Evolutionary conservation across 441 rosid genomes (phyloP).

Genomic region (Isatis lusitanica): DNA sequence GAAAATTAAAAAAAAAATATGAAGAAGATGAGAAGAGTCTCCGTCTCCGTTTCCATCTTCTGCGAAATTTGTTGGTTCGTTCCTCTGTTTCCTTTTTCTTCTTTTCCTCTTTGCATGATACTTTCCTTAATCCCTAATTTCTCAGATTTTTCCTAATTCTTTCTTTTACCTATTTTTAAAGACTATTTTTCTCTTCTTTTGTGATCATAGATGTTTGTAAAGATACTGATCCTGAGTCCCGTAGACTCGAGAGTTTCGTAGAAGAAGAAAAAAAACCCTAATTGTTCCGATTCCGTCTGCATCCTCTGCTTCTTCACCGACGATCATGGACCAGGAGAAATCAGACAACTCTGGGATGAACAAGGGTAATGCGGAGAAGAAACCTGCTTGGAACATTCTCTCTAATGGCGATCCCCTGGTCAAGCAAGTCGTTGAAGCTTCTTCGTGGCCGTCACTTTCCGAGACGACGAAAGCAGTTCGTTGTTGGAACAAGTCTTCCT

Average conservation of each 20-base stretch:
- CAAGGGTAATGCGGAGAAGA: constrained; percentile 55
- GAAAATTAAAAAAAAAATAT: not conserved
- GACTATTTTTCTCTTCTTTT: not conserved
- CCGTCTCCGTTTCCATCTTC: not conserved
- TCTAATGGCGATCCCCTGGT: constrained; percentile 49
- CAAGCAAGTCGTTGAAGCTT: constrained; percentile 55
- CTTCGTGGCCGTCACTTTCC: constrained; percentile 67
- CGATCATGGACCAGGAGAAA: constrained; percentile 13
- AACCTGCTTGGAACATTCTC: constrained; percentile 62
- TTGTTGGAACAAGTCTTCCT: constrained; percentile 38
- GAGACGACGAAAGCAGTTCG: constrained; percentile 50
- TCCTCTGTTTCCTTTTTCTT: not conserved
- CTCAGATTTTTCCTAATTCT: not conserved
- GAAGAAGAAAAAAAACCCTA: not conserved
- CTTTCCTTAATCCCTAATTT: not conserved
- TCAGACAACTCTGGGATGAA: not conserved
- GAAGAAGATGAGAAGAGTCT: not conserved
- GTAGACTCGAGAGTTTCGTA: not conserved
- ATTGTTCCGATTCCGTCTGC: not conserved
- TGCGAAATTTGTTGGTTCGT: constrained; percentile 3
- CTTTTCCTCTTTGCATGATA: not conserved
- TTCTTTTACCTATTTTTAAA: not conserved
- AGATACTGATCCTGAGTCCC: not conserved
- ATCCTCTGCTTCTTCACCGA: not conserved
- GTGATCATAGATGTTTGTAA: not conserved